phyloP scores from a whole-genome alignment of 176 grass and related monocot genomes.

The Bothriochloa decipiens region DNA sequence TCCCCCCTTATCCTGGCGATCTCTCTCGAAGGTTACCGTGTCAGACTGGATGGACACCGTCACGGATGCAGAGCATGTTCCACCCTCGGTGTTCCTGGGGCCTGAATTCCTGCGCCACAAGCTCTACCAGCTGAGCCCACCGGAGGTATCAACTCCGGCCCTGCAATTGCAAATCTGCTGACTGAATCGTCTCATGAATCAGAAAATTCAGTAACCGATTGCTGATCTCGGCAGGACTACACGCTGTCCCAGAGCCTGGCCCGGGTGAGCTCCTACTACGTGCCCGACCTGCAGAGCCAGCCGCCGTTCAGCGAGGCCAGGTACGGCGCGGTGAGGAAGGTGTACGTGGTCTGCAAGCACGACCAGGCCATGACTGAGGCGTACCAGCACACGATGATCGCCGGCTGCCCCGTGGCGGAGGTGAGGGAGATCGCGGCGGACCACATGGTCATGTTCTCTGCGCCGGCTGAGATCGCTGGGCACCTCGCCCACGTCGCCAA shows the following conservation, averaged over 20 bases:
- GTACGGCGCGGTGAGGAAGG: slow-evolving; percentile 58
- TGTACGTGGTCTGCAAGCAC: slow-evolving; percentile 59
- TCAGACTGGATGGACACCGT: slow-evolving; percentile 55
- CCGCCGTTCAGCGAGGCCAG: slow-evolving; percentile 50
- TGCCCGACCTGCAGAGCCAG: slow-evolving; percentile 33
- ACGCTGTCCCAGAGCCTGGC: slow-evolving; percentile 55
- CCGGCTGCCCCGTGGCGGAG: slow-evolving; percentile 31
- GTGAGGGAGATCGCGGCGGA: slow-evolving; percentile 65
- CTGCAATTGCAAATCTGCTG: background rate
- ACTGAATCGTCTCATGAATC: background rate
- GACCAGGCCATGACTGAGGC: slow-evolving; percentile 42
- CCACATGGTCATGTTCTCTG: slow-evolving; percentile 82
- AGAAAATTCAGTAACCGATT: background rate
- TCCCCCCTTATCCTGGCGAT: no score
- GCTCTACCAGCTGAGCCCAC: slow-evolving; percentile 58
- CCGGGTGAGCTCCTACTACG: slow-evolving; percentile 56
- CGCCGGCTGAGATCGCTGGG: slow-evolving; percentile 38
- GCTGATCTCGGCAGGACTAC: slow-evolving; percentile 39
- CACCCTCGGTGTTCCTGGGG: slow-evolving; percentile 47
- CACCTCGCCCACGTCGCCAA: slow-evolving; percentile 54
- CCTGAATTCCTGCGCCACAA: slow-evolving; percentile 44
- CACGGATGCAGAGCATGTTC: slow-evolving; percentile 15
- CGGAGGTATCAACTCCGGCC: slow-evolving; percentile 21
- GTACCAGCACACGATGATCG: slow-evolving; percentile 59
- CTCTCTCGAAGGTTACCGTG: background rate